Evolutionary conservation across 2,329 filamentous ascomycete species (phyloP), one percentile per base, ranked within the genome.

Genomic region (Juglanconis juglandina): DNA sequence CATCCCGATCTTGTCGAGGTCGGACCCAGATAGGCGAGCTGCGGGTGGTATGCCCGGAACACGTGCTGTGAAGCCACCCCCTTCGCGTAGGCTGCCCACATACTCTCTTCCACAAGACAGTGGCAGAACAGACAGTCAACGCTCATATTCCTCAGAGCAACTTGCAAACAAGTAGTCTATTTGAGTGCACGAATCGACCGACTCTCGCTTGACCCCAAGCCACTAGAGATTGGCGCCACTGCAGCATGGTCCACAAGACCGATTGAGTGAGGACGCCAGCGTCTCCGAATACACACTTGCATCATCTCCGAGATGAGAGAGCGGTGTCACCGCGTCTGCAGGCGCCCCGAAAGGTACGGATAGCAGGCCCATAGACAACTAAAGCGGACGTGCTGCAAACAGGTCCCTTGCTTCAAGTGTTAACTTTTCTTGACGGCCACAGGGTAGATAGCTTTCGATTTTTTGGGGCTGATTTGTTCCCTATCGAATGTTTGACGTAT

Each of bases 21-120:
- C 42, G 33, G 39, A 34, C 13, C 14, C 13, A 55, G 56, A 59
- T 59, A 59, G 56, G 60, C 47, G 56, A 59, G 56, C 52, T 53
- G 47, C 60, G 37, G 49, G 34, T 48, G 33, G n/a, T 30, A 35
- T 42, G 10, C 46, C 35, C 35, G 37, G 47, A n/a, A 34, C 46
- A 51, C 11, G 47, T 47, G 41, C 33, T 56, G 37, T 52, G 33
- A n/a, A 51, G 47, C 17, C n/a, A 33, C n/a, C n/a, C n/a, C 5
- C 44, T 17, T 30, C 14, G 4, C 17, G 3, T n/a, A 5, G 13
- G n/a, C 14, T 17, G 9, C n/a, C 17, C 13, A 46, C 17, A 17
- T 17, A 17, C 17, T 17, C 17, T 17, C 17, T 1, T 17, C 17
- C 17, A 17, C 17, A 17, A 17, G 17, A 17, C 17, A 17, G 17